Evolutionary conservation across 768 basidiomycete species (phyloP).

Genomic region (Auricularia auricula-judae): DNA sequence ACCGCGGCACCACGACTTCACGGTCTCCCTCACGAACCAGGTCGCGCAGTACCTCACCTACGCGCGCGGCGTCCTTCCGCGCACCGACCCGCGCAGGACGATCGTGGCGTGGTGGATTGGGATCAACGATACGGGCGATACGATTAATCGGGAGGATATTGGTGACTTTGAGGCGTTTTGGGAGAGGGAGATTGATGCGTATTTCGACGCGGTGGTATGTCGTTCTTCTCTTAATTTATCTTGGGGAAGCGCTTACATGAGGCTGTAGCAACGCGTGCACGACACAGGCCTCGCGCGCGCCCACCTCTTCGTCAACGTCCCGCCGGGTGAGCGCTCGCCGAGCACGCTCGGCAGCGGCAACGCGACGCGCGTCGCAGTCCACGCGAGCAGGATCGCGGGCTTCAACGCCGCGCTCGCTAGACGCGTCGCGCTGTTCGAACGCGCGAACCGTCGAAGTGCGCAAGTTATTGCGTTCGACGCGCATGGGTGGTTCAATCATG

Average conservation of each 20-base stretch:
- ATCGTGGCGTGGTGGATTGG: conserved; percentile 49
- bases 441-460: conserved; percentile 24
- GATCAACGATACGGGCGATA: conserved; percentile 48
- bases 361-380: conserved; percentile 23
- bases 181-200: conserved; percentile 36
- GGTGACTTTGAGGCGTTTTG: conserved; percentile 38
- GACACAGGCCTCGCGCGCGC: conserved; percentile 28
- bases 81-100: conserved; percentile 27
- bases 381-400: conserved; percentile 28
- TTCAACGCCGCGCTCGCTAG: conserved; percentile 32
- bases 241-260: neutral
- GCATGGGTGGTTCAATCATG: conserved; percentile 34
- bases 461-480: conserved; percentile 39
- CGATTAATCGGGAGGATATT: conserved; percentile 28
- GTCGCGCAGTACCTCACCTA: conserved; percentile 38
- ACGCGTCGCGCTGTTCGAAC: conserved; percentile 25
- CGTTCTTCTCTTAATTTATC: neutral
- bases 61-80: conserved; percentile 34
- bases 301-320: conserved; percentile 48
- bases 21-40: conserved; percentile 35
- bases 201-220: conserved; percentile 40
- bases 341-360: conserved; percentile 18
- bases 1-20: conserved; percentile 37
- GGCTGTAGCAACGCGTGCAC: conserved; percentile 27
- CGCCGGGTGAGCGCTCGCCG: conserved; percentile 41